Base-by-base conservation (phyloP, 2,329 filamentous ascomycete genomes). In the Cladophialophora yegresii region DNA sequence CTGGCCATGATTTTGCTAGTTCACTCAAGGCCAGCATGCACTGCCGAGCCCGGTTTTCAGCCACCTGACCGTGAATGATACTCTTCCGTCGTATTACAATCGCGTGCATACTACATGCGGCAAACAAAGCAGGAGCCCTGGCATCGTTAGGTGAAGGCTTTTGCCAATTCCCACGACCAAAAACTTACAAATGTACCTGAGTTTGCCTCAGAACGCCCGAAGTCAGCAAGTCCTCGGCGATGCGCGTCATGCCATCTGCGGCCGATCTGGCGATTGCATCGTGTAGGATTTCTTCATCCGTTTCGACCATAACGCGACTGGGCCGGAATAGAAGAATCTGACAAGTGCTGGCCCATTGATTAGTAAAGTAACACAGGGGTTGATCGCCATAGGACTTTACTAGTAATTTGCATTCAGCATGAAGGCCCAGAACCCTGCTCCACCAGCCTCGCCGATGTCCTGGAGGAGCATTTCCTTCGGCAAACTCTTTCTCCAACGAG, bases 1-100 rank as follows among this genome's bases (percentile, higher is more conserved):
- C 56, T 1, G 71, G 71, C 58, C 72, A 69, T 7, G 62, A 56
- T 60, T 70, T 67, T 51, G 69, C 63, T 23, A 73, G 45, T 23
- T 72, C 66, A 10, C 69, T 64, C 26, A 73, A 62, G 9, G 71
- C 68, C 22, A 65, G 58, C 71, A 73, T 72, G 47, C 70, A 72
- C 43, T 72, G 66, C 3, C 61, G 63, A n/a, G 70, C 68, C 45
- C 71, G 67, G 61, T 72, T 67, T 33, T 73, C 67, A 13, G 71
- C 71, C n/a, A 72, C 67, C 36, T 70, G 61, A 51, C 58, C 66
- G 22, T 66, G 45, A 16, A 67, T 67, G 0, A 62, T 1, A 32
- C 13, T 22, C 20, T 47, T 47, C 4, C 43, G 43, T 4, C 43
- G 20, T 4, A 16, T 12, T 16, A 47, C 20, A 4, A 47, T 47